These are phyloP conservation scores for Kodamaea restingae DNA, from an alignment of 805 yeast genomes.

Conservation along the genomic window DNA sequence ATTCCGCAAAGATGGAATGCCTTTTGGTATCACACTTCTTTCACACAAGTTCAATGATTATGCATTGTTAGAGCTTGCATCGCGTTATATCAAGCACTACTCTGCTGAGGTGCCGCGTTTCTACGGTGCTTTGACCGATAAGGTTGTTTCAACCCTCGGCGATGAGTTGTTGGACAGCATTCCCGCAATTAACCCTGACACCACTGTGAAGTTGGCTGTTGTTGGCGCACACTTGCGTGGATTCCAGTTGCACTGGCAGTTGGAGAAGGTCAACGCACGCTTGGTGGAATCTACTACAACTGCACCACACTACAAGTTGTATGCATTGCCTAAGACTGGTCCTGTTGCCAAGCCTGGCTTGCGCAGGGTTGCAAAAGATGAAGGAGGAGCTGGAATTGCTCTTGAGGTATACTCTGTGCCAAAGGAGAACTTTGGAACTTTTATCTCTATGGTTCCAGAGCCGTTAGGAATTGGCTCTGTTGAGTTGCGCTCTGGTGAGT, in stretches of 20 bases:
- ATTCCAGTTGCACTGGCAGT: conserved; percentile 90
- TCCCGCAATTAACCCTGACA: conserved; percentile 41
- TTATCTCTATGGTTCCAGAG: conserved; percentile 84
- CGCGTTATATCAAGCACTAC: conserved; percentile 53
- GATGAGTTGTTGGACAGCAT: conserved; percentile 45
- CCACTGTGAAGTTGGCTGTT: conserved; percentile 72
- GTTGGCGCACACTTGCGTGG: conserved; percentile 95
- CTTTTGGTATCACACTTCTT: conserved; percentile 84
- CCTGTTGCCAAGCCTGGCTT: conserved; percentile 89
- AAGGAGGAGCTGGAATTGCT: conserved; percentile 56
- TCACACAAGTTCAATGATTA: conserved; percentile 82
- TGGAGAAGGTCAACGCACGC: conserved; percentile 75
- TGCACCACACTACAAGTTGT: conserved; percentile 65
- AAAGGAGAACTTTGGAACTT: conserved; percentile 68
- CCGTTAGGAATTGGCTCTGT: conserved; percentile 95
- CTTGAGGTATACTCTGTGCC: conserved; percentile 87
- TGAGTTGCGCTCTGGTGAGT: conserved; percentile 72
- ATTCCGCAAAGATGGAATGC: conserved; percentile 77
- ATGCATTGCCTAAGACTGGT: conserved; percentile 78
- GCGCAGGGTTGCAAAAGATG: conserved; percentile 56
- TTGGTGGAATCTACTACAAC: conserved; percentile 66
- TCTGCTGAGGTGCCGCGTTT: conserved; percentile 46
- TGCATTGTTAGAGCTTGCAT: conserved; percentile 82
- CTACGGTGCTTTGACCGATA: conserved; percentile 50
- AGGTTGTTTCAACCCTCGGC: conserved; percentile 28